These are phyloP conservation scores for Ustulina deusta DNA, from an alignment of 2,329 filamentous ascomycete genomes.

Conservation along the genomic window DNA sequence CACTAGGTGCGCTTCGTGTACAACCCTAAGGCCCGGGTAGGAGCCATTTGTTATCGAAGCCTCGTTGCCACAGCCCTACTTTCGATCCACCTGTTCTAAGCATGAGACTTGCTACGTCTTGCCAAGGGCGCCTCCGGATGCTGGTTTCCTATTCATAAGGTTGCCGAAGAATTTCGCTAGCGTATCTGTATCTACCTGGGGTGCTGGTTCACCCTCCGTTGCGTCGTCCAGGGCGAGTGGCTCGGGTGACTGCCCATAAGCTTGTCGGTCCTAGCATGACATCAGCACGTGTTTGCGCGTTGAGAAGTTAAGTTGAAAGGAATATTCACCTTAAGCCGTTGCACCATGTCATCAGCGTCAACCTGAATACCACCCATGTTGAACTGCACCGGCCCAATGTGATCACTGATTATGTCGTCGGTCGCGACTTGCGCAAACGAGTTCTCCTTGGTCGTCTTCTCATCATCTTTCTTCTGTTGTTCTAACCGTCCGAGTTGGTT, in stretches of 20 bases:
- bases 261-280: conserved; percentile 65
- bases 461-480: conserved; percentile 66
- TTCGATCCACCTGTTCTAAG: conserved; percentile 8
- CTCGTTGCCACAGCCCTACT: background rate
- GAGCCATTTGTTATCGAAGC: background rate
- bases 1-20: conserved; percentile 2
- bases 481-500: conserved; percentile 83
- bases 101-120: conserved; percentile 39
- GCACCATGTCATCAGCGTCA: conserved; percentile 92
- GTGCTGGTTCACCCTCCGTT: conserved; percentile 52
- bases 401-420: conserved; percentile 71
- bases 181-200: conserved; percentile 66
- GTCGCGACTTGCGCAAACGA: conserved; percentile 46
- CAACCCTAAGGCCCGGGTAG: background rate
- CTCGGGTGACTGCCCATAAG: conserved; percentile 62
- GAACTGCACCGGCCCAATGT: conserved; percentile 95
- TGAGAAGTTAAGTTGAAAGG: background rate
- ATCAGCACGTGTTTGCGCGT: conserved; percentile 42
- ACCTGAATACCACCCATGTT: conserved; percentile 98
- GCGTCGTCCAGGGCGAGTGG: conserved; percentile 54
- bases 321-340: conserved; percentile 78
- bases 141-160: conserved; percentile 67
- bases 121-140: conserved; percentile 41
- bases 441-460: conserved; percentile 56
- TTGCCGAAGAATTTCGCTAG: conserved; percentile 70